A percentile compares a stretch with the other conserved stretches of the same genome.
phyloP scores from a whole-genome alignment of 2,329 filamentous ascomycete species.

The Arthrinium puccinioides region DNA sequence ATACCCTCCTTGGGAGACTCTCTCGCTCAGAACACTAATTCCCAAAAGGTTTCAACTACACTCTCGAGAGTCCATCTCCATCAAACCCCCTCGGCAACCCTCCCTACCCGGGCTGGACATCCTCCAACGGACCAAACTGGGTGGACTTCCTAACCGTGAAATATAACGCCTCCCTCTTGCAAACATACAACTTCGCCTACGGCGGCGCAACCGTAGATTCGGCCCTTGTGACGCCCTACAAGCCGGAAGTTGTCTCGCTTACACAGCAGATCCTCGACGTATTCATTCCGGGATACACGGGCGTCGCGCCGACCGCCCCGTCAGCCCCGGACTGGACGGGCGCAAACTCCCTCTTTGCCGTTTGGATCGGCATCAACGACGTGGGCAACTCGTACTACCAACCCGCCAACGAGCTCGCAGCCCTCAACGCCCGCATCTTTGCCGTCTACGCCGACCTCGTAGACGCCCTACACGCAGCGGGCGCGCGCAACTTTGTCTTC shows the following conservation, averaged over 20 bases:
- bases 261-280: slow-evolving; percentile 40
- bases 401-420: slow-evolving; percentile 18
- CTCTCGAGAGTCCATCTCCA: slow-evolving; percentile 39
- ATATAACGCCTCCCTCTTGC: slow-evolving; percentile 37
- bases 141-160: slow-evolving; percentile 39
- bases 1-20: no score
- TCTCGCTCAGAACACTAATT: neutral
- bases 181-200: slow-evolving; percentile 46
- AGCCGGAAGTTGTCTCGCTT: slow-evolving; percentile 34
- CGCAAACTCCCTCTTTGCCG: slow-evolving; percentile 31
- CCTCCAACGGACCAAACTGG: slow-evolving; percentile 44
- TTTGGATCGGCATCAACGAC: slow-evolving; percentile 52
- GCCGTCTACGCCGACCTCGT: slow-evolving; percentile 33
- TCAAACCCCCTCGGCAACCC: slow-evolving; percentile 58
- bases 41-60: slow-evolving; percentile 46
- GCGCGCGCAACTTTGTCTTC: slow-evolving; percentile 51
- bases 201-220: slow-evolving; percentile 48
- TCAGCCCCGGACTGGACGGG: slow-evolving; percentile 25
- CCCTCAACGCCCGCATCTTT: slow-evolving; percentile 32
- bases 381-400: slow-evolving; percentile 40
- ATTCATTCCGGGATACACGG: slow-evolving; percentile 33
- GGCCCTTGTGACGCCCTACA: slow-evolving; percentile 42
- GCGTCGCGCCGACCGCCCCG: slow-evolving; percentile 23
- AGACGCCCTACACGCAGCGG: slow-evolving; percentile 40
- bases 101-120: slow-evolving; percentile 41